A percentile compares a stretch with the other conserved stretches of the same genome.
Conservation (phyloP, 2,329 filamentous ascomycete species). For the Fusarium sarcochroum region DNA sequence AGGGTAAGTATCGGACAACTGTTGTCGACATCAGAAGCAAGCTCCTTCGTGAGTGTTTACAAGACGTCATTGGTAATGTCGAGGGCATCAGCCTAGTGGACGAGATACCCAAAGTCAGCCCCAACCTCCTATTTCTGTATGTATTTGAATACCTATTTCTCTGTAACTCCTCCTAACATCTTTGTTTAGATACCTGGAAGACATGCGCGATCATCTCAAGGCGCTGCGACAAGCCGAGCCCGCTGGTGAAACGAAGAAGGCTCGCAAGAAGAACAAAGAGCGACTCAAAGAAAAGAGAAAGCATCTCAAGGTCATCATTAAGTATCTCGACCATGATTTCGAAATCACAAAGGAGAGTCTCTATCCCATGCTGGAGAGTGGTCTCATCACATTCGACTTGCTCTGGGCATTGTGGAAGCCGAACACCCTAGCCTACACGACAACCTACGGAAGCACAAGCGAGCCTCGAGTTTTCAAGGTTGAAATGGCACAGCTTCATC, state of each 20-base stretch:
- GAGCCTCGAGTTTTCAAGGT: conserved; percentile 88
- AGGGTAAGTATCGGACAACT: conserved; percentile 81
- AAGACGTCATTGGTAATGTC: conserved; percentile 55
- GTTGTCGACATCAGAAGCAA: conserved; percentile 90
- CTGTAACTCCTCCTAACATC: background rate
- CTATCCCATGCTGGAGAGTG: conserved; percentile 83
- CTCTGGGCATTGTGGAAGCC: conserved; percentile 93
- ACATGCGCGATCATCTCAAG: conserved; percentile 75
- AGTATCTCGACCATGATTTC: conserved; percentile 87
- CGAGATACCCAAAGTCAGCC: conserved; percentile 80
- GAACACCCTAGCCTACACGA: conserved; percentile 82
- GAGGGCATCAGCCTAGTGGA: conserved; percentile 80
- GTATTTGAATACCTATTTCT: conserved; percentile 28
- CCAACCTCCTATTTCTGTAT: conserved; percentile 77
- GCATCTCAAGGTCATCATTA: conserved; percentile 79
- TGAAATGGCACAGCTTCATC: conserved; percentile 79
- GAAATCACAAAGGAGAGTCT: conserved; percentile 81
- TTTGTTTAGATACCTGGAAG: conserved; percentile 78
- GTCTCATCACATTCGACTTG: conserved; percentile 89
- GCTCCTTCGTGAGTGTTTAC: conserved; percentile 75
- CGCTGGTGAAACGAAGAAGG: conserved; percentile 64
- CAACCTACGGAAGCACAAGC: conserved; percentile 81
- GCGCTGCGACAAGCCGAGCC: conserved; percentile 72
- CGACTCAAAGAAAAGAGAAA: conserved; percentile 70
- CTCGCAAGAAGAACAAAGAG: conserved; percentile 73